Evolutionary conservation across 768 basidiomycete species (phyloP).

Genomic region (Neoboletus subvelutipes): DNA sequence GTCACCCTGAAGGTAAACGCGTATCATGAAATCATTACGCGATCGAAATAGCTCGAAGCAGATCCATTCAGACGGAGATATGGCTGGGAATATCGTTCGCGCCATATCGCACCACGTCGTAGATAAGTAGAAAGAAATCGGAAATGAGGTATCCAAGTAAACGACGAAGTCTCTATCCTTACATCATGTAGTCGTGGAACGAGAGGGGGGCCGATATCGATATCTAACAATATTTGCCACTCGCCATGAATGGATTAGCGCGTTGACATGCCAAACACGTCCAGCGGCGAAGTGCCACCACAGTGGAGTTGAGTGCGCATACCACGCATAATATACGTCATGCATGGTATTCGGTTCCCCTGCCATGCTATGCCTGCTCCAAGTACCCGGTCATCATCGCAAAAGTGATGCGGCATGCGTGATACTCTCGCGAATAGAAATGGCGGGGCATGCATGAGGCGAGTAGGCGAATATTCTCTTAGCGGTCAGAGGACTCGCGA

Average conservation of each 20-base stretch:
- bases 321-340: not conserved
- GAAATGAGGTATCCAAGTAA: not conserved
- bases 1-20: not conserved
- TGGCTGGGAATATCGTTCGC: not conserved
- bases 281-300: not conserved
- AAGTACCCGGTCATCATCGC: not conserved
- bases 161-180: not conserved
- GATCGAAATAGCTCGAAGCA: not conserved
- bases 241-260: not conserved
- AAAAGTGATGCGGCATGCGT: not conserved
- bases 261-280: not conserved
- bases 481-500: not conserved
- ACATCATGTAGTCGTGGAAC: not conserved
- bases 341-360: not conserved
- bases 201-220: not conserved
- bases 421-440: not conserved
- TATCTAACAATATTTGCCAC: not conserved
- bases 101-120: not conserved
- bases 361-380: not conserved
- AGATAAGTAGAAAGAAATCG: not conserved
- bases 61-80: not conserved
- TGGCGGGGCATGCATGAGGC: not conserved
- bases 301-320: not conserved
- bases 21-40: not conserved
- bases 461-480: not conserved